Percentiles rank a stretch among this genome's conserved stretches.
Evolutionary conservation across 306 rosid genomes (phyloP).

Genomic region (Quercus parvula): DNA sequence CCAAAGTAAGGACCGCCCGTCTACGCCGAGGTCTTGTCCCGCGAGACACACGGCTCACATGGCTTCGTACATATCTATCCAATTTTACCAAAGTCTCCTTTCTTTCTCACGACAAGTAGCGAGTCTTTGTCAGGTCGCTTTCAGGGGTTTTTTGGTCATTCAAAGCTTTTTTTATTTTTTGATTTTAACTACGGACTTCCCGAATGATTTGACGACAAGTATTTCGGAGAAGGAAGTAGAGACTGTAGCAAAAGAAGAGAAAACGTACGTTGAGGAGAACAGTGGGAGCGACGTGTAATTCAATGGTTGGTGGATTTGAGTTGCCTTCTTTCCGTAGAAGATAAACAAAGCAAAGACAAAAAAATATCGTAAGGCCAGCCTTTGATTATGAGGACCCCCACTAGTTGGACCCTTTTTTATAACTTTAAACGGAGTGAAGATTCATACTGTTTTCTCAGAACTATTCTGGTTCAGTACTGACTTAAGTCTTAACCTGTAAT

Average conservation of each 20-base stretch:
- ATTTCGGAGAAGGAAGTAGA: slow-evolving; percentile 41
- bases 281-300: slow-evolving; percentile 47
- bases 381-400: slow-evolving; percentile 32
- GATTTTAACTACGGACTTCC: slow-evolving; percentile 17
- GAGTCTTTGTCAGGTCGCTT: not conserved
- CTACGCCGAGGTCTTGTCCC: slow-evolving; percentile 8
- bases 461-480: not conserved
- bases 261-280: slow-evolving; percentile 58
- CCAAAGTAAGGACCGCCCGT: slow-evolving; percentile 13
- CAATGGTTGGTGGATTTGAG: slow-evolving; percentile 42
- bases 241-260: slow-evolving; percentile 40
- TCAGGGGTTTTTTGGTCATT: slow-evolving; percentile 27
- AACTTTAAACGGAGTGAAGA: slow-evolving; percentile 11
- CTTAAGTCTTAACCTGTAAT: not conserved
- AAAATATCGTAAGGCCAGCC: not conserved
- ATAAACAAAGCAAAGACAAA: slow-evolving; percentile 47
- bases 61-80: not conserved
- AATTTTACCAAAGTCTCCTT: slow-evolving; percentile 18
- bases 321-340: slow-evolving; percentile 47
- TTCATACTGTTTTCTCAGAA: not conserved
- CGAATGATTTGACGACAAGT: slow-evolving; percentile 66
- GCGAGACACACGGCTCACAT: slow-evolving; percentile 15
- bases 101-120: too few relatives aligned
- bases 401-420: not conserved
- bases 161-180: not conserved